A percentile compares a stretch with the other conserved stretches of the same genome.
These are phyloP conservation scores for Cadophora malorum DNA, from an alignment of 2,329 filamentous ascomycete species.

Conservation along the genomic window DNA sequence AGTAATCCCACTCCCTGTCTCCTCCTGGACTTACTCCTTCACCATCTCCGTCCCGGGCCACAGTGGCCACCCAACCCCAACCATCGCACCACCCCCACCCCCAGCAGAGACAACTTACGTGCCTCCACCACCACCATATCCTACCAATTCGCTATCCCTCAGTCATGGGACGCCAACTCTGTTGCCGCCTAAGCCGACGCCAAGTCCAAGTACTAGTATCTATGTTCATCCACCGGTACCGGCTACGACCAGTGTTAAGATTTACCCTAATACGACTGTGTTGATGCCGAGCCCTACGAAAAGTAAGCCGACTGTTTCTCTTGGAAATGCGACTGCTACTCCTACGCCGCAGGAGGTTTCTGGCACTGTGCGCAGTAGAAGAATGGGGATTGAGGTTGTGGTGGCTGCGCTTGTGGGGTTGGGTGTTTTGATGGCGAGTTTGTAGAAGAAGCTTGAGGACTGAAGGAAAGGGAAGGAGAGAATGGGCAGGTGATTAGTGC, in stretches of 20 bases:
- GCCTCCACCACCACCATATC: neutral
- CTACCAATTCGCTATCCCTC: neutral
- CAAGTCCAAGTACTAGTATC: neutral
- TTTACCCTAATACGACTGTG: neutral
- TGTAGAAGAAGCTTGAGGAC: too few species aligned
- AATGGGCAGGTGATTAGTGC: too few species aligned
- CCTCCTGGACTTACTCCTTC: conserved; percentile 1
- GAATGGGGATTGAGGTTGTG: neutral
- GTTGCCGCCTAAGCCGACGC: neutral
- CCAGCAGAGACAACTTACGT: neutral
- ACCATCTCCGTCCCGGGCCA: neutral
- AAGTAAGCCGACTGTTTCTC: neutral
- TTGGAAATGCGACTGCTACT: neutral
- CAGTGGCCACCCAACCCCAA: neutral
- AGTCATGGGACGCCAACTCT: neutral
- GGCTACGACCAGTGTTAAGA: neutral
- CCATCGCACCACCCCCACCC: neutral
- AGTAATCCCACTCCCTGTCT: neutral
- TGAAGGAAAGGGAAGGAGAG: too few species aligned
- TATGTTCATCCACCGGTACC: neutral
- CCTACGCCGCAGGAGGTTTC: neutral
- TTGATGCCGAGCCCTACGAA: neutral
- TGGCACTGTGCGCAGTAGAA: neutral
- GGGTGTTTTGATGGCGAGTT: conserved; percentile 6
- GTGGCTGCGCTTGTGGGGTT: neutral